These are phyloP conservation scores for Amaranthus tricolor DNA, from an alignment of 179 eudicot genomes.

Conservation along the genomic window DNA sequence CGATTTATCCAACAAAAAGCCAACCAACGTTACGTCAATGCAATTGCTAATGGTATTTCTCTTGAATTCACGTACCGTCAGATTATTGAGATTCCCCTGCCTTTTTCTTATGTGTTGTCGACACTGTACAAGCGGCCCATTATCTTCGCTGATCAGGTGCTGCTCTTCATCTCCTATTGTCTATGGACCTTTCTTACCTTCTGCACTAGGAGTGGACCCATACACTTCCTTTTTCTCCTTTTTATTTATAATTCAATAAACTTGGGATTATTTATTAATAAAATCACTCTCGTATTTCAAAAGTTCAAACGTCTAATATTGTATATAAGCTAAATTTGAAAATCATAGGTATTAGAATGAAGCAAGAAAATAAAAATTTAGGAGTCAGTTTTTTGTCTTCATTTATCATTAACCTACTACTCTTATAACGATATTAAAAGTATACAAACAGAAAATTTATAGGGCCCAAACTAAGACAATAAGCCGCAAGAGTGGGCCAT, in stretches of 20 bases:
- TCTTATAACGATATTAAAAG: too few species aligned
- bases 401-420: too few species aligned
- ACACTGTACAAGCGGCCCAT: slow-evolving; percentile 42
- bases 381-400: too few species aligned
- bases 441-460: too few species aligned
- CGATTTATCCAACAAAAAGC: not conserved
- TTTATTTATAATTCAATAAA: too few species aligned
- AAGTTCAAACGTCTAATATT: too few species aligned
- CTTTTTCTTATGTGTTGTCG: slow-evolving; percentile 3
- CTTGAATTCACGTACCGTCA: slow-evolving; percentile 12
- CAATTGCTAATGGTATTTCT: slow-evolving; percentile 15
- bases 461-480: too few species aligned
- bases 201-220: slow-evolving; percentile 34
- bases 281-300: not conserved
- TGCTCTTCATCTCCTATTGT: slow-evolving; percentile 18
- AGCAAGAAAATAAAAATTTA: too few species aligned
- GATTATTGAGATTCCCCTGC: not conserved
- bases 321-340: too few species aligned
- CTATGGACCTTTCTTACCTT: slow-evolving; percentile 17
- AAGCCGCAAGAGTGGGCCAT: too few species aligned
- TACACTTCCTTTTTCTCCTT: not conserved
- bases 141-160: slow-evolving; percentile 61
- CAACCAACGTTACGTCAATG: slow-evolving; percentile 45
- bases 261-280: not conserved
- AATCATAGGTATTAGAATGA: too few species aligned